phyloP scores from a whole-genome alignment of 345 rosid genomes.

The Moringa oleifera region DNA sequence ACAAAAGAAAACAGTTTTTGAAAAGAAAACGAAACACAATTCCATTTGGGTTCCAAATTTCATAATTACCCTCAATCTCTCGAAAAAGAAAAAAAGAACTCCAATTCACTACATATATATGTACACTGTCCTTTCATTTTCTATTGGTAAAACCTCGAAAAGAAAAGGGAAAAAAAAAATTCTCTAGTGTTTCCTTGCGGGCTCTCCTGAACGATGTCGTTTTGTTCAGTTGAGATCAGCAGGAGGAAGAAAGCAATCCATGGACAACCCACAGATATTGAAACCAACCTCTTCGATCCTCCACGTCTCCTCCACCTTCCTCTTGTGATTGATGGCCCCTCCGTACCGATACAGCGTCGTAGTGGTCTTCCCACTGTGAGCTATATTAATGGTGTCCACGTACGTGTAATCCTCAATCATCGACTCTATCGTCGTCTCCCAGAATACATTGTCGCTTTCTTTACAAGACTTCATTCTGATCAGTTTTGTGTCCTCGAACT shows the following conservation, averaged over 20 bases:
- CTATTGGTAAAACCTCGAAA: too few relatives aligned
- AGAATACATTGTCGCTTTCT: slow-evolving; percentile 46
- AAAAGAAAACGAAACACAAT: too few relatives aligned
- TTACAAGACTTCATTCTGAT: slow-evolving; percentile 51
- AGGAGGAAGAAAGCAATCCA: slow-evolving; percentile 82
- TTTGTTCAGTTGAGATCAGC: slow-evolving; percentile 38
- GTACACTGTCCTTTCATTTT: too few relatives aligned
- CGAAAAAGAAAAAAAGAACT: too few relatives aligned
- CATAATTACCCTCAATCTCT: too few relatives aligned
- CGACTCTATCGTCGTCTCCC: slow-evolving; percentile 86
- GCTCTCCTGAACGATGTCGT: too few relatives aligned
- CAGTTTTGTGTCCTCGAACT: slow-evolving; percentile 68
- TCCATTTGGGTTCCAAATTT: too few relatives aligned
- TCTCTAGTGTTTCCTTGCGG: too few relatives aligned
- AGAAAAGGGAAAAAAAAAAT: too few relatives aligned
- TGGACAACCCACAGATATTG: slow-evolving; percentile 68
- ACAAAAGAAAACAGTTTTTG: too few relatives aligned
- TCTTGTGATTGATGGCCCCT: slow-evolving; percentile 51
- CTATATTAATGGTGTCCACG: slow-evolving; percentile 64
- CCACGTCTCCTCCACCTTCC: slow-evolving; percentile 87
- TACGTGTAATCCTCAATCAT: slow-evolving; percentile 54
- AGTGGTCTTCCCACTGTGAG: slow-evolving; percentile 63
- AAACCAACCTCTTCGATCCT: slow-evolving; percentile 89
- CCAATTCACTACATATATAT: too few relatives aligned
- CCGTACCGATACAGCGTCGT: slow-evolving; percentile 66